Conservation (phyloP, 1,139 yeast species). For the Wickerhamomyces sp. region DNA sequence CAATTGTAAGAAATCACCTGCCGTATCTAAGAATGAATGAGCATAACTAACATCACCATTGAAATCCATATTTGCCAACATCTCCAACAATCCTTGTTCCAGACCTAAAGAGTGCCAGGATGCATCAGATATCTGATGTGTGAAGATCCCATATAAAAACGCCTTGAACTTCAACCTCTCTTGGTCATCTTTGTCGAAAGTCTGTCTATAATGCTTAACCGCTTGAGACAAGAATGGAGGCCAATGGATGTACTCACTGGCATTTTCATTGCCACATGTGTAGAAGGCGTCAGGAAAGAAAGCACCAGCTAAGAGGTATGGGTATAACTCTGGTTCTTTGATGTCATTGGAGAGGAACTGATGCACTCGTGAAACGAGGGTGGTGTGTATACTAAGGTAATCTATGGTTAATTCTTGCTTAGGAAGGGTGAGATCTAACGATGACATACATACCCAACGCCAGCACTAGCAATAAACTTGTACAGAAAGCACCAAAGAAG, state of each 20-base stretch:
- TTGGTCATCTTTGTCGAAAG: constrained; percentile 15
- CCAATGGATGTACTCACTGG: constrained; percentile 62
- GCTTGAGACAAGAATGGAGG: constrained; percentile 50
- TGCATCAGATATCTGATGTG: constrained; percentile 56
- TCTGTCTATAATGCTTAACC: constrained; percentile 33
- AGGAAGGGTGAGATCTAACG: no score
- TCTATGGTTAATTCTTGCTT: no score
- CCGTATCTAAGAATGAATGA: constrained; percentile 48
- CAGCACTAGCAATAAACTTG: constrained; percentile 1
- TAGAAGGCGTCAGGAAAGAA: constrained; percentile 63
- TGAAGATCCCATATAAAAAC: constrained; percentile 47
- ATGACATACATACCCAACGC: constrained; percentile 10
- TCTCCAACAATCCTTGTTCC: constrained; percentile 45
- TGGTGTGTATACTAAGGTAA: constrained; percentile 32
- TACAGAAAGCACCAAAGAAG: not conserved
- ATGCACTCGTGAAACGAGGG: constrained; percentile 33
- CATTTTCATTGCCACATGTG: constrained; percentile 41
- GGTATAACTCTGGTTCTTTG: constrained; percentile 9
- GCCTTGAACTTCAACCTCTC: constrained; percentile 33
- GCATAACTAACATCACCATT: constrained; percentile 41
- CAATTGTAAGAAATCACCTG: constrained; percentile 51
- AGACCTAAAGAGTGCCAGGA: constrained; percentile 59
- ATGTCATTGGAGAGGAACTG: constrained; percentile 16
- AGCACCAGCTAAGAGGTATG: constrained; percentile 42
- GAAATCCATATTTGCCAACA: constrained; percentile 45